Evolutionary conservation across 495 filamentous ascomycete species (phyloP).

Genomic region (Aspergillus coremiiformis): DNA sequence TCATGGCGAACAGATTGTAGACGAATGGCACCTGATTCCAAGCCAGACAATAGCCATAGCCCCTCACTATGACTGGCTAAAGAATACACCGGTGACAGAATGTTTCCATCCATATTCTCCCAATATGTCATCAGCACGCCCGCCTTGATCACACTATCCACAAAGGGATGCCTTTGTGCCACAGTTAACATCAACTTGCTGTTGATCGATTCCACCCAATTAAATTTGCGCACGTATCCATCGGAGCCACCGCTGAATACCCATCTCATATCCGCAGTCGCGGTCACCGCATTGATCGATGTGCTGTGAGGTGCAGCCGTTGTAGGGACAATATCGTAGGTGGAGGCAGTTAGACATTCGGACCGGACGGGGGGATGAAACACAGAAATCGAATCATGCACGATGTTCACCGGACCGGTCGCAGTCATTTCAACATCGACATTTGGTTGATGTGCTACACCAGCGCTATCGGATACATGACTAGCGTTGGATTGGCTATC

Average conservation of each 20-base stretch:
- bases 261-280: slow-evolving; percentile 93
- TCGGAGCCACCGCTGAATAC: slow-evolving; percentile 91
- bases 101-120: slow-evolving; percentile 67
- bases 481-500: slow-evolving; percentile 43
- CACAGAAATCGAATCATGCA: slow-evolving; percentile 27
- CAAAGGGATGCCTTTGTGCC: slow-evolving; percentile 92
- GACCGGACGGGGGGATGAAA: slow-evolving; percentile 62
- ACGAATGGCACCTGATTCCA: slow-evolving; percentile 88
- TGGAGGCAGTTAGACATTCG: slow-evolving; percentile 71
- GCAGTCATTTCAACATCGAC: slow-evolving; percentile 31
- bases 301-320: slow-evolving; percentile 94
- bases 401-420: slow-evolving; percentile 26
- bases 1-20: slow-evolving; percentile 91
- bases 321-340: slow-evolving; percentile 94
- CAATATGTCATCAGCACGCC: slow-evolving; percentile 92
- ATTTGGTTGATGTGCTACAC: slow-evolving; percentile 34
- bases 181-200: slow-evolving; percentile 91
- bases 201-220: slow-evolving; percentile 92
- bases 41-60: slow-evolving; percentile 81
- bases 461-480: slow-evolving; percentile 38
- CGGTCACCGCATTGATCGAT: slow-evolving; percentile 85
- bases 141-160: slow-evolving; percentile 92
- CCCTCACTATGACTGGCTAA: slow-evolving; percentile 84
- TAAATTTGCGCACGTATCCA: slow-evolving; percentile 91
- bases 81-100: slow-evolving; percentile 82